Conservation (phyloP, 2,329 filamentous ascomycete species). For the Claviceps digitariae region DNA sequence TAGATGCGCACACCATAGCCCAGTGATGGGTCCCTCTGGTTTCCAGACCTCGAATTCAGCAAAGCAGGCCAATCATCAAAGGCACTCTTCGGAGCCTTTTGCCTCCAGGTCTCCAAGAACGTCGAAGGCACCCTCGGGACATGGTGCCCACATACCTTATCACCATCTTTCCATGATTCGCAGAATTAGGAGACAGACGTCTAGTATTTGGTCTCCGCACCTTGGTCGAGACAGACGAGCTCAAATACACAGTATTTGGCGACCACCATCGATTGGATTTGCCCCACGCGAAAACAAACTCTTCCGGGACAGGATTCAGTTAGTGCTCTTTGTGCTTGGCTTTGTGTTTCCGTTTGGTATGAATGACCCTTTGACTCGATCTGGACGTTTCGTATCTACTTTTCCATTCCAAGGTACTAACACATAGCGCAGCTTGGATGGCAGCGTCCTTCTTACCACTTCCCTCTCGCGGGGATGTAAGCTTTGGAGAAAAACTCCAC, state of each 20-base stretch:
- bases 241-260: constrained; percentile 51
- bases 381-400: not conserved
- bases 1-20: constrained; percentile 33
- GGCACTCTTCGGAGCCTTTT: constrained; percentile 34
- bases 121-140: not conserved
- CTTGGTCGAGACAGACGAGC: constrained; percentile 49
- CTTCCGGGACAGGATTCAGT: constrained; percentile 58
- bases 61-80: constrained; percentile 24
- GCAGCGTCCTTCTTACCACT: constrained; percentile 62
- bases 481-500: constrained; percentile 35
- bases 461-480: constrained; percentile 39
- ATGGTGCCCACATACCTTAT: constrained; percentile 20
- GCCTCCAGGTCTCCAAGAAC: constrained; percentile 19
- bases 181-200: constrained; percentile 33
- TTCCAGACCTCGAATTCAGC: constrained; percentile 20
- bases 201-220: constrained; percentile 62
- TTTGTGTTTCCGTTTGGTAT: constrained; percentile 64
- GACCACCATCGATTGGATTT: constrained; percentile 57
- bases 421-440: constrained; percentile 52
- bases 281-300: constrained; percentile 45
- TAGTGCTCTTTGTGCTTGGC: constrained; percentile 60
- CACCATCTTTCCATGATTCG: constrained; percentile 16
- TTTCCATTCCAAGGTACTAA: constrained; percentile 6
- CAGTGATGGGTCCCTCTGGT: constrained; percentile 33
- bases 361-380: constrained; percentile 23